These are phyloP conservation scores for Chamaenerion angustifolium DNA, from an alignment of 345 rosid species.

Conservation along the genomic window DNA sequence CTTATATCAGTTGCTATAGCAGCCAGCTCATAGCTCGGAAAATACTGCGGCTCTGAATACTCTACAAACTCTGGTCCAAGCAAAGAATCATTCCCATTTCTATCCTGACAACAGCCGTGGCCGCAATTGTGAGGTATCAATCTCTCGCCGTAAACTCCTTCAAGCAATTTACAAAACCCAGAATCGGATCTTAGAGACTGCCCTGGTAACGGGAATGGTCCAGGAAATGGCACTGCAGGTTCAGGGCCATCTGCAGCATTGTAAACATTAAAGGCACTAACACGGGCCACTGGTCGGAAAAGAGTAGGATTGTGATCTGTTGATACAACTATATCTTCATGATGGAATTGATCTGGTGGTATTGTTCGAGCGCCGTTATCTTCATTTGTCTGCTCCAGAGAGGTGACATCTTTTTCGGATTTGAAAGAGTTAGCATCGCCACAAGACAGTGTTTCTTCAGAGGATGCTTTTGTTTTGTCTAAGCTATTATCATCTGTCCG, in stretches of 20 bases:
- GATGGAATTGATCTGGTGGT: constrained; percentile 16
- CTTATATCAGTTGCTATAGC: constrained; percentile 68
- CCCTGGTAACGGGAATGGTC: constrained; percentile 21
- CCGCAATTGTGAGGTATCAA: constrained; percentile 63
- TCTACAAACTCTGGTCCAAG: constrained; percentile 78
- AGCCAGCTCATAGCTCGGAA: constrained; percentile 67
- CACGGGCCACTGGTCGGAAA: constrained; percentile 53
- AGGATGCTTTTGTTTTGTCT: constrained; percentile 44
- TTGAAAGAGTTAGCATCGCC: constrained; percentile 40
- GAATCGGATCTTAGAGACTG: constrained; percentile 36
- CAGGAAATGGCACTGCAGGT: constrained; percentile 20
- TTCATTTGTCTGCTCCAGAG: constrained; percentile 29
- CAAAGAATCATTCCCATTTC: constrained; percentile 24
- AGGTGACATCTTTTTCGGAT: constrained; percentile 36
- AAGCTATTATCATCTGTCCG: constrained; percentile 17
- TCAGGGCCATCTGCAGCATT: constrained; percentile 22
- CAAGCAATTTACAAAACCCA: constrained; percentile 41
- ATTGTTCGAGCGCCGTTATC: constrained; percentile 22
- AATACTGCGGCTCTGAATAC: constrained; percentile 37
- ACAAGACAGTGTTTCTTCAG: constrained; percentile 67
- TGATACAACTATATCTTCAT: constrained; percentile 15
- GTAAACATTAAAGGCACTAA: constrained; percentile 44
- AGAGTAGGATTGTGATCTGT: constrained; percentile 27
- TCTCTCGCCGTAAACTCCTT: constrained; percentile 34
- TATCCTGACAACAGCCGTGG: constrained; percentile 44